Evolutionary conservation across 176 grass and related monocot species (phyloP).

Genomic region (Oryza nivara): DNA sequence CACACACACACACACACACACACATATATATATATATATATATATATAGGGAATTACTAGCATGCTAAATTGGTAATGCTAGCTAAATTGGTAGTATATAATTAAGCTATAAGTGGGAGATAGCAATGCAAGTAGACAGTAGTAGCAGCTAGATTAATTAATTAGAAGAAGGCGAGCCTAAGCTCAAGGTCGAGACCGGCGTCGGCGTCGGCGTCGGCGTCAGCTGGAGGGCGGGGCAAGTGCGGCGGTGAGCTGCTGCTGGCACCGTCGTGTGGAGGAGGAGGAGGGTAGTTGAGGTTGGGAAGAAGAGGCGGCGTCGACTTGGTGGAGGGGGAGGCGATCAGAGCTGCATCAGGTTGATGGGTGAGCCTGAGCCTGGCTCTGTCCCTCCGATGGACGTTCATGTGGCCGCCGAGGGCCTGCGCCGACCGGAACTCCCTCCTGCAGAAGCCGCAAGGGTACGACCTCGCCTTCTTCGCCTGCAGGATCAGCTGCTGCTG

Average conservation of each 20-base stretch:
- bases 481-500: background rate
- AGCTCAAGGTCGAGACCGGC: constrained; percentile 54
- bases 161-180: constrained; percentile 40
- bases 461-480: constrained; percentile 16
- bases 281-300: constrained; percentile 61
- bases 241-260: background rate
- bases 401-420: constrained; percentile 68
- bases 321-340: background rate
- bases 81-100: too few species aligned
- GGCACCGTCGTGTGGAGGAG: constrained; percentile 17
- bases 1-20: too few species aligned
- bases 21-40: too few species aligned
- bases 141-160: too few species aligned
- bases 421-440: constrained; percentile 63
- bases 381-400: constrained; percentile 59
- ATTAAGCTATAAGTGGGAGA: too few species aligned
- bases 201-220: background rate
- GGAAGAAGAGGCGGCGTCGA: constrained; percentile 8
- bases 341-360: background rate
- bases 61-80: too few species aligned
- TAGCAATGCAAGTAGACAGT: too few species aligned
- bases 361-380: constrained; percentile 38
- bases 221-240: background rate
- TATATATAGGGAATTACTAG: too few species aligned
- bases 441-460: constrained; percentile 61